Evolutionary conservation across 176 grass and related monocot genomes (phyloP).

Genomic region (Phyllostachys edulis): DNA sequence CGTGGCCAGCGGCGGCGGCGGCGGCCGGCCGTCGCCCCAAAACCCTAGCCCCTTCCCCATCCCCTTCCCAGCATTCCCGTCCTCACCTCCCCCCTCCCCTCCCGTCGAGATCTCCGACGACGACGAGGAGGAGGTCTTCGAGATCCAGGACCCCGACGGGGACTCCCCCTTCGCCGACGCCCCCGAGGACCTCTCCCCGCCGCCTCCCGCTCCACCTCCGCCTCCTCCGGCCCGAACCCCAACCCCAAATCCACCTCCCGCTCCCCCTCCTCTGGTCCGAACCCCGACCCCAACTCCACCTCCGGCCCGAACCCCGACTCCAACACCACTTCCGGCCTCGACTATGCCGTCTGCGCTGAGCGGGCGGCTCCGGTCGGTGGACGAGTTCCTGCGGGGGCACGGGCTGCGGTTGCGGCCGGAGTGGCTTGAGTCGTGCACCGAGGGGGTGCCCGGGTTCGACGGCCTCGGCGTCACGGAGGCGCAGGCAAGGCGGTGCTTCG

Average conservation of each 20-base stretch:
- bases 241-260: neutral
- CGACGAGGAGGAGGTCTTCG: conserved; percentile 16
- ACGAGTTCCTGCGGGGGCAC: conserved; percentile 53
- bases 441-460: conserved; percentile 43
- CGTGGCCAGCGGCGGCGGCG: neutral
- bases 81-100: conserved; percentile 31
- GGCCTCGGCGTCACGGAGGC: conserved; percentile 35
- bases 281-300: neutral
- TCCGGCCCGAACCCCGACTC: neutral
- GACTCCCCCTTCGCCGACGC: conserved; percentile 55
- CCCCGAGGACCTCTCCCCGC: conserved; percentile 51
- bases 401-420: conserved; percentile 64
- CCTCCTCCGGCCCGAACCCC: neutral
- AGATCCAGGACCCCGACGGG: conserved; percentile 42
- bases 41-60: conserved; percentile 20
- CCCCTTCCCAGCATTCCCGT: neutral
- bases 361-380: conserved; percentile 35
- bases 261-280: neutral
- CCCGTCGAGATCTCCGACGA: conserved; percentile 72
- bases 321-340: neutral
- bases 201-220: conserved; percentile 15
- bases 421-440: conserved; percentile 65
- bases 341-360: neutral
- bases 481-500: conserved; percentile 64
- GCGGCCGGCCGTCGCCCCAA: neutral